Evolutionary conservation across 1,139 yeast species (phyloP), one percentile per base, ranked within the genome.

Genomic region (Suhomyces chickasaworum): DNA sequence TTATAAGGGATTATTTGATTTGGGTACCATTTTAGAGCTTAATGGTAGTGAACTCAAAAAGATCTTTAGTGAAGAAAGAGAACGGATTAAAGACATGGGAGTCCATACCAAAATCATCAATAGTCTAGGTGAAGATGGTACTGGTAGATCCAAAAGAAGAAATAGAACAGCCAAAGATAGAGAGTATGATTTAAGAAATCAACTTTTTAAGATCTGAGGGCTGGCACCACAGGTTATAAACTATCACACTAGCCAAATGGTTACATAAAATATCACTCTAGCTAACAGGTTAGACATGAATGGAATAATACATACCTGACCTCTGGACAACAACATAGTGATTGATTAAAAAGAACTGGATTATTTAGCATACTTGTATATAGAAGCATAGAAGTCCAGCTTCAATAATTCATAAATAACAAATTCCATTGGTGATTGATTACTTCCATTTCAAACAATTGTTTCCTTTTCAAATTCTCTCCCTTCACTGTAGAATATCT

Each of bases 111-210:
- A 65, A 43, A 63, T 73, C 34, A 54, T 54, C 13, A 55, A 60
- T 21, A 70, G 77, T 44, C 62, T 74, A 47, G 78, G 79, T 3
- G 67, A 63, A 32, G 78, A 73, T 51, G 77, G 76, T 2, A 65
- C 73, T 3, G 69, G 71, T 1, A 53, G 42, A 16, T 58, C 72
- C 7, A 69, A 69, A 47, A 60, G 59, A 42, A 64, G 80, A 44
- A 68, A 68, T 47, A 59, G 80, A 52, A 71, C 77, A 1, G 80
- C 79, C 12, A 75, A 74, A 54, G 79, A 75, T 54, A 59, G 80
- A 45, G 75, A 71, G 49, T 71, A 53, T 41, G 80, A 75, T 53
- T 57, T 68, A 52, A 61, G 65, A 44, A 75, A 75, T 55, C 63
- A 65, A 45, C 61, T 75, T 25, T 75, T 75, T 54, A 75, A 72